Evolutionary conservation across 1,284 basidiomycete species (phyloP), one percentile per base, ranked within the genome.

Genomic region (Ustilago shanxiensis): DNA sequence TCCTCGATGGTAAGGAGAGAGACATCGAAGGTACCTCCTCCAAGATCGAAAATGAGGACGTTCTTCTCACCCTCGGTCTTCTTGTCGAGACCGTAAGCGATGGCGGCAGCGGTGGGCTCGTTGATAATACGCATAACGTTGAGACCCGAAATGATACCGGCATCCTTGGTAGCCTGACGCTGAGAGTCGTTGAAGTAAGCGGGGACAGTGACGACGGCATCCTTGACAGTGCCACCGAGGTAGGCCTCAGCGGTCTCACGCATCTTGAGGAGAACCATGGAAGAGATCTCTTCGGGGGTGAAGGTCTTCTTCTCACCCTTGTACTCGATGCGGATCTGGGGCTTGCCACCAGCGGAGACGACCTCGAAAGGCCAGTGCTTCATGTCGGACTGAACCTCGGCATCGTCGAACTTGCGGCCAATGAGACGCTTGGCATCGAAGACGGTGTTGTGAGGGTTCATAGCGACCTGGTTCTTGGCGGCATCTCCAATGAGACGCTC

Each of bases 131-230:
- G 94, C 86, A 96, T 93, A 72, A 96, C 93, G 87, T 95, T 94
- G 80, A 96, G 88, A 69, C 95, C 95, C 10, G 93, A 89, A 80
- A 96, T 96, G 73, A 91, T 90, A 86, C 94, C 94, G 45, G 94
- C 94, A 83, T 96, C 95, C 89, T 96, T 96, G 82, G 94, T 96
- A 22, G 95, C 95, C 87, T 95, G 94, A 86, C 95, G 92, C 87
- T 96, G 94, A 13, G 95, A 95, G 89, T 96, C 95, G 88, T 96
- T 96, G 91, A 98, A 98, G 90, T 98, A 97, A 61, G 95, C 94
- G 54, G 95, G 95, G 73, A 96, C 94, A 70, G 85, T 88, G 86
- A 97, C 92, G 82, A 97, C 95, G 73, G 96, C 96, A 86, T 95
- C 93, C 86, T 88, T 91, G 86, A 96, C 89, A 76, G 89, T 90